These are phyloP conservation scores for Hymenochaete sp. DNA, from an alignment of 1,284 basidiomycete genomes.

Conservation along the genomic window DNA sequence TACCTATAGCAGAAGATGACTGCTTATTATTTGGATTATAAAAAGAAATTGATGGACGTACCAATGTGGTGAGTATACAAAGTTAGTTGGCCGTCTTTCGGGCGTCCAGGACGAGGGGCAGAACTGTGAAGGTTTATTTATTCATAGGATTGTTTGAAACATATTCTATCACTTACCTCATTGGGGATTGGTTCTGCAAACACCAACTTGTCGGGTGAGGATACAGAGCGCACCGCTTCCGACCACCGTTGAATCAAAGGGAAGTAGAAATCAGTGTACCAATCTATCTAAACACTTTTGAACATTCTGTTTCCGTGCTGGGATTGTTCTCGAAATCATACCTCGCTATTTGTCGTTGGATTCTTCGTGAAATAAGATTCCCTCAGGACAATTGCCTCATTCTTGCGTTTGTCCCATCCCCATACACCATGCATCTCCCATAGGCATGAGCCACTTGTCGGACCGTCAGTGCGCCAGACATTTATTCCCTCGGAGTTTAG, in stretches of 20 bases:
- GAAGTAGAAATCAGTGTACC: slow-evolving; percentile 81
- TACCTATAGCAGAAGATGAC: slow-evolving; percentile 48
- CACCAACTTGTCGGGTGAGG: slow-evolving; percentile 53
- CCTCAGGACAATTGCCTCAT: slow-evolving; percentile 67
- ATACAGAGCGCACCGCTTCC: slow-evolving; percentile 45
- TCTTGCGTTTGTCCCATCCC: slow-evolving; percentile 73
- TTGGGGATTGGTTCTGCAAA: slow-evolving; percentile 86
- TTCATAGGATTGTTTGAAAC: not conserved
- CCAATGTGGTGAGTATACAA: slow-evolving; percentile 92
- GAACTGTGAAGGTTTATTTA: slow-evolving; percentile 38
- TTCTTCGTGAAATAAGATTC: slow-evolving; percentile 82
- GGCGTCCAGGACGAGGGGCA: slow-evolving; percentile 70
- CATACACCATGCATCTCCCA: slow-evolving; percentile 94
- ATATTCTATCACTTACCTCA: slow-evolving; percentile 47
- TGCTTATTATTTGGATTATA: not conserved
- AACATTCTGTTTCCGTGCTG: not conserved
- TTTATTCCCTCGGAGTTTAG: slow-evolving; percentile 51
- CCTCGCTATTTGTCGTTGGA: slow-evolving; percentile 51
- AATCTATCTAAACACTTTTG: slow-evolving; percentile 49
- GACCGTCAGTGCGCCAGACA: slow-evolving; percentile 66
- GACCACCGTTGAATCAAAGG: slow-evolving; percentile 75
- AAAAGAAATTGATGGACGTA: slow-evolving; percentile 26
- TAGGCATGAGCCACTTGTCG: slow-evolving; percentile 63
- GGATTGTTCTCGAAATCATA: slow-evolving; percentile 25
- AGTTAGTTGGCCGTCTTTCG: slow-evolving; percentile 54